Base-by-base conservation (phyloP, 2,329 filamentous ascomycete genomes). In the Claviceps monticola region DNA sequence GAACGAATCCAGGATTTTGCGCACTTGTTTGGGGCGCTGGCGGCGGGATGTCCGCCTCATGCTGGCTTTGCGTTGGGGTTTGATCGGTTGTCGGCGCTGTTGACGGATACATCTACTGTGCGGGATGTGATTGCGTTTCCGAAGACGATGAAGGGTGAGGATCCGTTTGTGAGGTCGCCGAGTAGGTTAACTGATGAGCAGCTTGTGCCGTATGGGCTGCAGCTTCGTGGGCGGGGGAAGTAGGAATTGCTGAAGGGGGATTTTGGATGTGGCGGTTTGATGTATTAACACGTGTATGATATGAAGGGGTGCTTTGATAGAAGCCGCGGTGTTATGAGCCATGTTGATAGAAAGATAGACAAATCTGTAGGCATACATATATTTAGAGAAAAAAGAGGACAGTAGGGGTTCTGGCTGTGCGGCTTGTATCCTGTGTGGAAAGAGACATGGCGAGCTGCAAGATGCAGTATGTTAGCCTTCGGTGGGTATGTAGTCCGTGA, bases 91-190 rank as follows among this genome's bases (percentile, higher is more conserved):
- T 75, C 93, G 41, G 84, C 91, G 0, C 72, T 95, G 1, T 78
- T 98, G 74, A 78, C 84, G 21, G 84, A 83, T 1, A 83, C 78
- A 36, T 75, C 84, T 11, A 89, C 84, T 1, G 84, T 98, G 3
- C 75, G 87, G 54, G 91, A 98, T 69, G 91, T 98, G 1, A 96
- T 98, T 66, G 90, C 90, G 0, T 98, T 98, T 62, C 94, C 93
- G 0, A 98, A 98, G 73, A 90, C 81, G 55, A 89, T 88, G 55
- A 89, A 83, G 64, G 90, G 93, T 0, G 86, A 95, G 62, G 93
- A 98, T 68, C 68, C 81, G 52, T 78, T 95, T 66, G 88, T 95
- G 2, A 82, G 80, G 59, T 87, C 86, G 56, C 93, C 93, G 0
- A 82, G 82, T 49, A 66, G 65, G 56, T 73, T 95, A 56, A 86